phyloP scores from a whole-genome alignment of 176 grass and related monocot genomes.

The Aegilops speltoides region DNA sequence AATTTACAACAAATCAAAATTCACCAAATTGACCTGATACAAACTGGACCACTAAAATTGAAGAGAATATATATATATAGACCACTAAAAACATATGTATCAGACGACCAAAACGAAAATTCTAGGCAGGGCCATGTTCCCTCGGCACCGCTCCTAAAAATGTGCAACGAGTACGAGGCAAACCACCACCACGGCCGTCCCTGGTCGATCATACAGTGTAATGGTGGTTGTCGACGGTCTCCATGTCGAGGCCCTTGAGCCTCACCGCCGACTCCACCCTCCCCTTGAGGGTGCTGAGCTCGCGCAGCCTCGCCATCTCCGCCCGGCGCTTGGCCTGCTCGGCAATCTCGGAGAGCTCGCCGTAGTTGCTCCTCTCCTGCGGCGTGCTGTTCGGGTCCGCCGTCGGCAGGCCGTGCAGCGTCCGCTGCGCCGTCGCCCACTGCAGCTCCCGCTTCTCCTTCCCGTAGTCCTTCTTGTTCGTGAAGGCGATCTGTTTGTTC shows the following conservation, averaged over 20 bases:
- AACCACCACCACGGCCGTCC: not conserved
- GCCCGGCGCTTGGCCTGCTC: conserved; percentile 98
- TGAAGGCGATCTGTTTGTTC: conserved; percentile 63
- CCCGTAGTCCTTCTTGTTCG: conserved; percentile 92
- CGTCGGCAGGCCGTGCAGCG: conserved; percentile 77
- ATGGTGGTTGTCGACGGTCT: conserved; percentile 66
- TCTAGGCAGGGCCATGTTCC: not conserved
- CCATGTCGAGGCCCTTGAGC: conserved; percentile 83
- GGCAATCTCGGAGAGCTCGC: conserved; percentile 86
- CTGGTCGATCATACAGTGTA: conserved; percentile 58
- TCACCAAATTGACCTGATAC: not conserved
- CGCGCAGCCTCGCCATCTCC: conserved; percentile 82
- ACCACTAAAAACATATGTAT: not conserved
- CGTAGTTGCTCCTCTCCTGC: conserved; percentile 57
- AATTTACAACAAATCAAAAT: conserved; percentile 1
- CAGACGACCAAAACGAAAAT: not conserved
- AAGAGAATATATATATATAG: not conserved
- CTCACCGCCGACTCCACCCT: conserved; percentile 68
- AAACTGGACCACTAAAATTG: not conserved
- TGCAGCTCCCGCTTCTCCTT: conserved; percentile 82
- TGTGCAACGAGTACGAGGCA: not conserved
- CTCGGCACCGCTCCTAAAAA: conserved; percentile 11
- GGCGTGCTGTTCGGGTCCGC: conserved; percentile 29
- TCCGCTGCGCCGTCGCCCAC: conserved; percentile 94
- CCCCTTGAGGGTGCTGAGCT: conserved; percentile 69